Base-by-base conservation (phyloP, 2,329 filamentous ascomycete species). In the Hymenoscyphus fraxineus region DNA sequence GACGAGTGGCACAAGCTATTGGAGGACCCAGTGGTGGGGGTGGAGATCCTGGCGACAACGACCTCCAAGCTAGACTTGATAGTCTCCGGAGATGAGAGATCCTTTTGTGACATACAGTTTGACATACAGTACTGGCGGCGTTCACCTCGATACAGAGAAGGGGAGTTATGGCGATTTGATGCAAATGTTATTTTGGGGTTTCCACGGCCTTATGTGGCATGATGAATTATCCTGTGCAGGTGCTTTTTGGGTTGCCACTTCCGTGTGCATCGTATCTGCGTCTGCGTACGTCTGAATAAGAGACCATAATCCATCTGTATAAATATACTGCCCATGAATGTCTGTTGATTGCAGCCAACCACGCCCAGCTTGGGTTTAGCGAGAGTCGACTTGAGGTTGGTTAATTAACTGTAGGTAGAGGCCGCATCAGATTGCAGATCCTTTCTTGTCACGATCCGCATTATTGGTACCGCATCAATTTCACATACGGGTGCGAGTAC, bases 1-100 rank as follows among this genome's bases (percentile, higher is more conserved):
- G 87, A 12, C 88, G 86, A 73, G 86, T 98, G 67, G 94, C 95
- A 58, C 91, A 98, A 76, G 93, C 94, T 16, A 84, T 98, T 70
- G 92, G 92, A 7, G 87, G 86, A n/a, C 80, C 82, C 47, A 76
- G 75, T 40, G 60, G 60, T 61, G 83, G 83, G 65, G 81, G 82
- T 51, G 76, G 75, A 35, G 78, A 88, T 72, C 81, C 85, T 5
- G 88, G 79, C 60, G 93, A 97, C 73, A 92, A 97, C 74, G 95
- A 97, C 76, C 85, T 99, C 32, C 93, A 98, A 80, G 94, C 95
- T 68, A 87, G 95, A 65, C 84, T 99, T 61, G 92, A 98, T 76
- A 96, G 93, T 77, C 80, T 98, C 65, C 69, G 74, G 65, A 67
- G 73, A 66, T 75, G 65, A 71, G 47, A 54, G 12, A 31, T 54